Evolutionary conservation across 768 basidiomycete species (phyloP).

Genomic region (Mycena belliarum): DNA sequence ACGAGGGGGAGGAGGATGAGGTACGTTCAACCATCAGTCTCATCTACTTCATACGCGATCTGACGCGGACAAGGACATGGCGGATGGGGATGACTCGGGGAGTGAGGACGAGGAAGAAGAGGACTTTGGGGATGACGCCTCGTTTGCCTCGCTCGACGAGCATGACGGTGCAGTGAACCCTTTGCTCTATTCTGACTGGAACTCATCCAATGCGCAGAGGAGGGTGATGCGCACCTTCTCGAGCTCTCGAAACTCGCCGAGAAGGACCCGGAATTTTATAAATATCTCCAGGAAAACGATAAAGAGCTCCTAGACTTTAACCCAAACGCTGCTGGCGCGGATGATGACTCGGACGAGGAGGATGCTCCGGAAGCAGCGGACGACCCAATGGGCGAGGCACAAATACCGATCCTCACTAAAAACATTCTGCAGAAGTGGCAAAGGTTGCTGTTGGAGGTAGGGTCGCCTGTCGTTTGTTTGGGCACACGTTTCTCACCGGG

Average conservation of each 20-base stretch:
- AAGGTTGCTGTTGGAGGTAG: constrained; percentile 80
- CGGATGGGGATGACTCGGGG: constrained; percentile 25
- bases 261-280: constrained; percentile 99
- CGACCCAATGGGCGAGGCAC: constrained; percentile 49
- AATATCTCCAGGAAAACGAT: constrained; percentile 96
- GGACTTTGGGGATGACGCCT: constrained; percentile 38
- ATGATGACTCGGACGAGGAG: constrained; percentile 47
- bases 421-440: constrained; percentile 82
- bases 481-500: neutral
- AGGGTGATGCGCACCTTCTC: constrained; percentile 71
- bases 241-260: constrained; percentile 89
- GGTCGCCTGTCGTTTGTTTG: constrained; percentile 12
- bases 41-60: neutral
- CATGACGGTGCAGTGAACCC: constrained; percentile 70
- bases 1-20: constrained; percentile 38
- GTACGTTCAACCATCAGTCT: constrained; percentile 1
- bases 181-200: neutral
- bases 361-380: constrained; percentile 43
- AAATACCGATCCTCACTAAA: constrained; percentile 63
- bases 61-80: constrained; percentile 26
- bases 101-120: constrained; percentile 42
- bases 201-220: constrained; percentile 43
- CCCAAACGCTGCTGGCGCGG: constrained; percentile 36
- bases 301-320: constrained; percentile 85
- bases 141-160: constrained; percentile 36